phyloP scores from a whole-genome alignment of 805 yeast species.

The Yamadazyma sp. region DNA sequence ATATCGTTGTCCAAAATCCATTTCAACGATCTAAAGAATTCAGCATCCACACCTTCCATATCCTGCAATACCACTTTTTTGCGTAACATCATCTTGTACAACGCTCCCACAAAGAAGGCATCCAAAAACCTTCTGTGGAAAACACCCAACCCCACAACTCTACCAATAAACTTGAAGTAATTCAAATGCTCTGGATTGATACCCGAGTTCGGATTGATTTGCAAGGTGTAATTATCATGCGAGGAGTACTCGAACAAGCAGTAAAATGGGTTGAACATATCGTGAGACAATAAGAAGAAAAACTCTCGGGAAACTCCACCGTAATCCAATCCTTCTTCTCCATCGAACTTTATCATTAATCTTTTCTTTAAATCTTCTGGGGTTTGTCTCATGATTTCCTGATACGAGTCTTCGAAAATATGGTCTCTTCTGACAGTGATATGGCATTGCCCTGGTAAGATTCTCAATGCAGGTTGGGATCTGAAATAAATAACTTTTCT shows the following conservation, averaged over 20 bases:
- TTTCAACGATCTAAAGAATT: conserved; percentile 87
- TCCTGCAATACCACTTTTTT: conserved; percentile 94
- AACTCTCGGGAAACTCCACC: conserved; percentile 99
- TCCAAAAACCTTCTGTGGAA: conserved; percentile 97
- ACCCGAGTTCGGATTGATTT: conserved; percentile 95
- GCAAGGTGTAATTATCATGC: conserved; percentile 96
- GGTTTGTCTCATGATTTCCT: conserved; percentile 97
- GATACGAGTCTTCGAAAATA: conserved; percentile 95
- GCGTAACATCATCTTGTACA: conserved; percentile 95
- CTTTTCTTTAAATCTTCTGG: conserved; percentile 98
- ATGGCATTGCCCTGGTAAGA: conserved; percentile 97
- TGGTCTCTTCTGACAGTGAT: conserved; percentile 96
- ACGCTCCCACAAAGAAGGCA: conserved; percentile 97
- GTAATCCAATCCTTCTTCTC: conserved; percentile 98
- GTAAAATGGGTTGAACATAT: conserved; percentile 97
- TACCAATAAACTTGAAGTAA: conserved; percentile 96
- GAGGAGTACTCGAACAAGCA: conserved; percentile 97
- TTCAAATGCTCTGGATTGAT: conserved; percentile 97
- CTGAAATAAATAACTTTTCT: conserved; percentile 96
- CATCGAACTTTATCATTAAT: conserved; percentile 96
- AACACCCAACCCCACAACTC: conserved; percentile 97
- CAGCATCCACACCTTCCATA: conserved; percentile 98
- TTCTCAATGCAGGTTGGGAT: conserved; percentile 96
- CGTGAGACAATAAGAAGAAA: conserved; percentile 94
- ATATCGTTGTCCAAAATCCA: conserved; percentile 97